A percentile compares a stretch with the other conserved stretches of the same genome.
phyloP scores from a whole-genome alignment of 2,329 filamentous ascomycete genomes.

The Aspergillus ochraceus region DNA sequence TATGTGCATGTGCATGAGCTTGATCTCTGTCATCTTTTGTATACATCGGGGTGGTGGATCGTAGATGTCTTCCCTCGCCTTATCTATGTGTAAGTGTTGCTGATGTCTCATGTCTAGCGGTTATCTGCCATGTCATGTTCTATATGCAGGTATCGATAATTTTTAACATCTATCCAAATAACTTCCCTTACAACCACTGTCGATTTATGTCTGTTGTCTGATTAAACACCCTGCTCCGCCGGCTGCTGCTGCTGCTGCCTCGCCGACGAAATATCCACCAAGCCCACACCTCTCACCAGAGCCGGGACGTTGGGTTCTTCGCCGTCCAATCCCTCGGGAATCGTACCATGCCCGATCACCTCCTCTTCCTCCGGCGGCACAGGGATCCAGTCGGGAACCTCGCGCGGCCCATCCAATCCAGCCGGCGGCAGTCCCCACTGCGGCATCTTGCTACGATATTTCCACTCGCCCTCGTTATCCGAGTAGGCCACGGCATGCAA shows the following conservation, averaged over 20 bases:
- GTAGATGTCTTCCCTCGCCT: not conserved
- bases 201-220: not conserved
- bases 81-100: no score
- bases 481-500: conserved; percentile 90
- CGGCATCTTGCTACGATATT: conserved; percentile 81
- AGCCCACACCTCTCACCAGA: conserved; percentile 36
- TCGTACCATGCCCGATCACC: conserved; percentile 37
- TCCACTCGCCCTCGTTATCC: conserved; percentile 79
- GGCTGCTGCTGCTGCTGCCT: conserved; percentile 4
- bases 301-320: conserved; percentile 24
- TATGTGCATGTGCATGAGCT: not conserved
- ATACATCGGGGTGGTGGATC: not conserved
- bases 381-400: conserved; percentile 55
- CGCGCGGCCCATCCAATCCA: conserved; percentile 69
- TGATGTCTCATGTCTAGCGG: no score
- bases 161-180: not conserved
- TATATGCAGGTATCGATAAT: not conserved
- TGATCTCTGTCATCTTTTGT: no score
- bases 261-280: conserved; percentile 32
- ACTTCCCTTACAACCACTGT: not conserved
- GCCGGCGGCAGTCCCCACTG: conserved; percentile 81
- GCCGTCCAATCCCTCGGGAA: conserved; percentile 26
- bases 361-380: conserved; percentile 38
- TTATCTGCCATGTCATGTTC: not conserved
- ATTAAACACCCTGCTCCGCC: not conserved